A percentile compares a stretch with the other conserved stretches of the same genome.
Conservation (phyloP, 805 yeast genomes). For the Yarrowia sp. region DNA sequence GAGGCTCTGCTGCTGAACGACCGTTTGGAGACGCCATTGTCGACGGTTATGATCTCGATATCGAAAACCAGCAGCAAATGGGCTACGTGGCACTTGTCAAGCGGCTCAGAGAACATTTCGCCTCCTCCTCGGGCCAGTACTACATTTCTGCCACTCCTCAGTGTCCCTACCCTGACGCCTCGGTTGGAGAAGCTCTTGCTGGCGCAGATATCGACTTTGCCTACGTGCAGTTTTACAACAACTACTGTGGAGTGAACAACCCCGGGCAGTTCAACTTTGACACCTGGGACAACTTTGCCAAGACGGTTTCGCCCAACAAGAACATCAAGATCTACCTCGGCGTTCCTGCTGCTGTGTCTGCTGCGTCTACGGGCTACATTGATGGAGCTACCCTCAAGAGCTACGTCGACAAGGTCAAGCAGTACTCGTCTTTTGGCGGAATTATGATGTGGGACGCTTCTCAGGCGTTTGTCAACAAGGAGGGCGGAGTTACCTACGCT, state of each 20-base stretch:
- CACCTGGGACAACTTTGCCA: slow-evolving; percentile 62
- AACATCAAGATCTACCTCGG: slow-evolving; percentile 67
- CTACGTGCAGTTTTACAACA: slow-evolving; percentile 73
- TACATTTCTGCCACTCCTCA: slow-evolving; percentile 72
- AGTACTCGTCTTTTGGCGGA: slow-evolving; percentile 58
- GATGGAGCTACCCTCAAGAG: slow-evolving; percentile 52
- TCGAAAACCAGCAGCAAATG: slow-evolving; percentile 57
- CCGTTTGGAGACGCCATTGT: slow-evolving; percentile 63
- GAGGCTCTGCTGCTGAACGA: slow-evolving; percentile 49
- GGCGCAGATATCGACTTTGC: slow-evolving; percentile 62
- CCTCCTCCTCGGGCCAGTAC: slow-evolving; percentile 52
- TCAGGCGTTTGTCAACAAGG: slow-evolving; percentile 53
- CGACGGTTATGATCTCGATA: slow-evolving; percentile 75
- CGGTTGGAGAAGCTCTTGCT: slow-evolving; percentile 53
- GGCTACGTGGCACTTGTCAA: slow-evolving; percentile 61
- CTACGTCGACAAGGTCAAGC: slow-evolving; percentile 46
- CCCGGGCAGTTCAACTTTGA: slow-evolving; percentile 52
- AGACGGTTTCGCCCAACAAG: slow-evolving; percentile 55
- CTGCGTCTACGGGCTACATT: slow-evolving; percentile 66
- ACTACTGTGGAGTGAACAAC: slow-evolving; percentile 53
- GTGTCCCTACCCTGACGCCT: slow-evolving; percentile 67
- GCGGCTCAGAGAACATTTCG: slow-evolving; percentile 45
- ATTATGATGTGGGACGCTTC: slow-evolving; percentile 89
- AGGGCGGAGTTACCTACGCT: slow-evolving; percentile 10
- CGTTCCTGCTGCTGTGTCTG: slow-evolving; percentile 61